phyloP scores from a whole-genome alignment of 176 grass and related monocot genomes.

The Oryza coarctata region DNA sequence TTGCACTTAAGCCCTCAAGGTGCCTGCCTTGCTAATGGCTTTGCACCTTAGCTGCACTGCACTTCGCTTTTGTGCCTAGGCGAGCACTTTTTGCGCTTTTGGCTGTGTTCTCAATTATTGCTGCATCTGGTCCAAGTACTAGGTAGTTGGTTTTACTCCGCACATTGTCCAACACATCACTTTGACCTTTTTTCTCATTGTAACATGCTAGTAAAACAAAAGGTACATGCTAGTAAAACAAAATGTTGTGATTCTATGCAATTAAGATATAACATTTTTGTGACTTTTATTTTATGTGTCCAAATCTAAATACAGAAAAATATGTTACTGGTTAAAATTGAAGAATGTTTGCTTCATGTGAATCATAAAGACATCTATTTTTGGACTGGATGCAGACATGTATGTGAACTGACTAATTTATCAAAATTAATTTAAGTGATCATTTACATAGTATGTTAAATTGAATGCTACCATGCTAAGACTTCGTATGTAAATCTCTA shows the following conservation, averaged over 20 bases:
- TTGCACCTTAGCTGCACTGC: background rate
- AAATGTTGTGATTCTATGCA: background rate
- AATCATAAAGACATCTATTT: constrained; percentile 10
- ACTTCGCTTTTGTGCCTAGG: background rate
- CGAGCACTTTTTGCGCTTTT: too few relatives aligned
- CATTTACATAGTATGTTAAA: background rate
- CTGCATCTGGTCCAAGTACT: background rate
- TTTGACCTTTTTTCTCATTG: constrained; percentile 6
- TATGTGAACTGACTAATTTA: background rate
- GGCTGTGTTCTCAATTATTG: background rate
- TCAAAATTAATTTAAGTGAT: background rate
- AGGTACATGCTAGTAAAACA: constrained; percentile 8
- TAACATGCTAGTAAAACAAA: constrained; percentile 4
- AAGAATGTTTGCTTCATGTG: background rate
- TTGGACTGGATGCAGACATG: constrained; percentile 5
- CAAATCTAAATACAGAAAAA: background rate
- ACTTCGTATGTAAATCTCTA: constrained; percentile 18
- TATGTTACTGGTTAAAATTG: background rate
- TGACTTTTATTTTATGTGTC: constrained; percentile 2
- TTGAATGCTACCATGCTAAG: constrained; percentile 14
- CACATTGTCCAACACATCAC: constrained; percentile 16
- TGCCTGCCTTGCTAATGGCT: too few relatives aligned
- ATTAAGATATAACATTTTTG: background rate
- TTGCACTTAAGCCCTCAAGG: background rate
- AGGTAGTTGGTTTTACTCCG: background rate